phyloP scores from a whole-genome alignment of 164 flowering plant genomes.

The Vitis riparia region DNA sequence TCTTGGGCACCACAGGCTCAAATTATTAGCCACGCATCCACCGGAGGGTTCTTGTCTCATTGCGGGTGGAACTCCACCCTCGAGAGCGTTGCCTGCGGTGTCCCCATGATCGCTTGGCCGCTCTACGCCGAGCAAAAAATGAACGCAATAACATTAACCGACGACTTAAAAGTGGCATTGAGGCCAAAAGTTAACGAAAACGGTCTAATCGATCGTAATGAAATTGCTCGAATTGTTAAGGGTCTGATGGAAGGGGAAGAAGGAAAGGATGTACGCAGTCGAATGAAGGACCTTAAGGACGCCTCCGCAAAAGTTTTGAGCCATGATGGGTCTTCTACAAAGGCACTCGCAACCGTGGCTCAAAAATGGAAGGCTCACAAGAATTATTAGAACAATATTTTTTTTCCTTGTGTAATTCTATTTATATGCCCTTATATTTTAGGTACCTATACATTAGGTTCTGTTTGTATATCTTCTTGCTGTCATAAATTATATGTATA shows the following conservation, averaged over 20 bases:
- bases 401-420: too few species aligned
- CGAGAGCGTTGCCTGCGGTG: conserved; percentile 61
- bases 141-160: conserved; percentile 52
- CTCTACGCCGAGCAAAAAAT: conserved; percentile 72
- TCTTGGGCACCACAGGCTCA: conserved; percentile 66
- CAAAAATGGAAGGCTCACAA: conserved; percentile 25
- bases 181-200: conserved; percentile 27
- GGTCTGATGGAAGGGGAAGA: conserved; percentile 48
- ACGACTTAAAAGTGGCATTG: conserved; percentile 52
- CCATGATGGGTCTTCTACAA: conserved; percentile 38
- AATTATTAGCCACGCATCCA: conserved; percentile 48
- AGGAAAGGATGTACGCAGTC: conserved; percentile 30
- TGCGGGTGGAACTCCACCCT: conserved; percentile 81
- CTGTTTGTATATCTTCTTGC: too few species aligned
- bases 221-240: conserved; percentile 47
- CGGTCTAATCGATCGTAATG: conserved; percentile 40
- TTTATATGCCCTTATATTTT: too few species aligned
- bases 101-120: conserved; percentile 76
- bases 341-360: conserved; percentile 27
- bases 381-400: too few species aligned
- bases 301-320: conserved; percentile 26
- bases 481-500: too few species aligned
- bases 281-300: conserved; percentile 37
- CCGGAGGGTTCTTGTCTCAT: conserved; percentile 61
- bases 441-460: too few species aligned